Percentiles rank a stretch among this genome's conserved stretches.
phyloP scores from a whole-genome alignment of 768 basidiomycete genomes.

The Galerina marginata region DNA sequence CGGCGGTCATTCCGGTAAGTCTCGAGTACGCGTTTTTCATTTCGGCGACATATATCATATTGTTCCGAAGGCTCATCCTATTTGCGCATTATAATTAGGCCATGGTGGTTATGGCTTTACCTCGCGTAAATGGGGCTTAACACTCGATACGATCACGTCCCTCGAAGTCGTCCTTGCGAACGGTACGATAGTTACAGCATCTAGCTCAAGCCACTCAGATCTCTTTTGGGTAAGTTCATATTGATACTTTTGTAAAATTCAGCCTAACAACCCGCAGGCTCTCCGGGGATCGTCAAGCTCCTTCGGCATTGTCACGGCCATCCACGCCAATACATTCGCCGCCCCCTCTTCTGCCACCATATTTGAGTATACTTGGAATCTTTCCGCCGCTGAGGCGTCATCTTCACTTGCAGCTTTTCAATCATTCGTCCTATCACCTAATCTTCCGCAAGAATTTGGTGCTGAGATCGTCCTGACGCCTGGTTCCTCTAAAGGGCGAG shows the following conservation, averaged over 20 bases:
- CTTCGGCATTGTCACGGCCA: conserved; percentile 45
- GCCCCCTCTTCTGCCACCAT: conserved; percentile 40
- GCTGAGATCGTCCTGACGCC: conserved; percentile 35
- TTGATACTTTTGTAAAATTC: background rate
- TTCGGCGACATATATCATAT: background rate
- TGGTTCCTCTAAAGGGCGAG: conserved; percentile 33
- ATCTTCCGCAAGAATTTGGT: conserved; percentile 41
- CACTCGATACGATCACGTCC: conserved; percentile 29
- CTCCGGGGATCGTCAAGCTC: conserved; percentile 45
- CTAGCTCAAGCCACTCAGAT: conserved; percentile 26
- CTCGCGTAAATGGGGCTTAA: conserved; percentile 35
- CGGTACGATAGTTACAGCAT: conserved; percentile 28
- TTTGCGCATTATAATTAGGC: conserved; percentile 6
- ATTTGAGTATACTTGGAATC: conserved; percentile 44
- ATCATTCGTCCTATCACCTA: conserved; percentile 32
- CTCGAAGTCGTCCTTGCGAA: conserved; percentile 33
- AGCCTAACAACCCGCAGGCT: conserved; percentile 31
- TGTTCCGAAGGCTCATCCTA: background rate
- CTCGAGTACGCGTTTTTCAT: background rate
- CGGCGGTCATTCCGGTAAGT: conserved; percentile 49
- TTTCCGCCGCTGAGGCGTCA: conserved; percentile 35
- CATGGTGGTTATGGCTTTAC: conserved; percentile 33
- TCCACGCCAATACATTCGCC: conserved; percentile 39
- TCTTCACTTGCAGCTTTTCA: conserved; percentile 41
- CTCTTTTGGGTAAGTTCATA: conserved; percentile 31